phyloP scores from a whole-genome alignment of 441 rosid genomes.

The Arabidopsis lyrata region DNA sequence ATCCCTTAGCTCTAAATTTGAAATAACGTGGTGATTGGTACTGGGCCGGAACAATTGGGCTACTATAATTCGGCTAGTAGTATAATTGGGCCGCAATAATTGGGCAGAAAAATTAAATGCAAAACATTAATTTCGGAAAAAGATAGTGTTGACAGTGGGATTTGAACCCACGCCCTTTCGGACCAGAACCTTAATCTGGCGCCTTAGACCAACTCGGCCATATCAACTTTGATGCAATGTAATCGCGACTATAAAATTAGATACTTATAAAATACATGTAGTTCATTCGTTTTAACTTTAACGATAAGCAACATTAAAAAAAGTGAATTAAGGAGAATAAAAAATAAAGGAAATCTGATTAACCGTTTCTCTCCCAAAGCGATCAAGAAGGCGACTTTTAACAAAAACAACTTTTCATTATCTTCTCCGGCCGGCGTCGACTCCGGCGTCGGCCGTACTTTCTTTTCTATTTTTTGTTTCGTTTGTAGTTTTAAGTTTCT shows the following conservation, averaged over 20 bases:
- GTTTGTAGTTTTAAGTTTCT: too few relatives aligned
- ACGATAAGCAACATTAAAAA: too few relatives aligned
- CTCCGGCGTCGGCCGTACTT: too few relatives aligned
- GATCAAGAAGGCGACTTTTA: too few relatives aligned
- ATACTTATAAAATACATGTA: too few relatives aligned
- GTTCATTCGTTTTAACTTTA: too few relatives aligned
- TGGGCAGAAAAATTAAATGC: neutral
- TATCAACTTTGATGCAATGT: neutral
- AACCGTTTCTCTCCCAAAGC: too few relatives aligned
- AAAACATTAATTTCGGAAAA: neutral
- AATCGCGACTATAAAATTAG: fast-evolving
- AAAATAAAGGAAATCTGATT: too few relatives aligned
- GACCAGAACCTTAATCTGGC: slow-evolving; percentile 99
- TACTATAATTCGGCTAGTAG: neutral
- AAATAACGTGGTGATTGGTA: neutral
- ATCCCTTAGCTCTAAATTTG: neutral
- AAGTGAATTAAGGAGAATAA: too few relatives aligned
- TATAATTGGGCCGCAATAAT: neutral
- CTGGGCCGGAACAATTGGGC: slow-evolving; percentile 3
- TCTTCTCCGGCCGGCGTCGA: too few relatives aligned
- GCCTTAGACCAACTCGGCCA: slow-evolving; percentile 99
- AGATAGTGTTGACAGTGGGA: slow-evolving; percentile 59
- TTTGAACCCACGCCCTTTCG: slow-evolving; percentile 99
- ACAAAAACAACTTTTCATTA: too few relatives aligned
- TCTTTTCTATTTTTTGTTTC: too few relatives aligned